phyloP scores from a whole-genome alignment of 2,329 filamentous ascomycete species.

The Fusarium begoniae region DNA sequence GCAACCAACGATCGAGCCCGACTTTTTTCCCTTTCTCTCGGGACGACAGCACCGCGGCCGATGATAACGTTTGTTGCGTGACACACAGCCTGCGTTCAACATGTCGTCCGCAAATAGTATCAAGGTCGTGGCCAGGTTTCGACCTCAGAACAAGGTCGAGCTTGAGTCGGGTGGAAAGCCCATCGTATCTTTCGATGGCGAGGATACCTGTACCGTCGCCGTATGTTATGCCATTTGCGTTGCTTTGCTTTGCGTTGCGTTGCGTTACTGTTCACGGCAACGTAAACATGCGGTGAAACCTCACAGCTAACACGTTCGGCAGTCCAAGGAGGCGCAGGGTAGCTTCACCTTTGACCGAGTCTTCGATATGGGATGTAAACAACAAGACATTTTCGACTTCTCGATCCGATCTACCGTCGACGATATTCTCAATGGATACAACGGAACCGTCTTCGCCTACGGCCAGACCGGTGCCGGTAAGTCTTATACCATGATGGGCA shows the following conservation, averaged over 20 bases:
- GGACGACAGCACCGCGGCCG: slow-evolving; percentile 36
- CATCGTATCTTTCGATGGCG: slow-evolving; percentile 87
- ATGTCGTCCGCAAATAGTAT: slow-evolving; percentile 72
- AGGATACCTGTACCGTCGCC: slow-evolving; percentile 87
- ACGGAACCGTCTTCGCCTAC: slow-evolving; percentile 98
- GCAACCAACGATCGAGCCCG: slow-evolving; percentile 30
- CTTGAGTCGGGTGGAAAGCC: slow-evolving; percentile 88
- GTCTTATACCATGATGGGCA: slow-evolving; percentile 88
- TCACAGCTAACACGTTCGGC: slow-evolving; percentile 41
- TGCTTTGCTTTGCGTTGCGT: not conserved
- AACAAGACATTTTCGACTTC: slow-evolving; percentile 96
- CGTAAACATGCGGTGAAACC: slow-evolving; percentile 6
- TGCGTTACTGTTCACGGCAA: not conserved
- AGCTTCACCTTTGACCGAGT: slow-evolving; percentile 97
- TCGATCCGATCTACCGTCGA: slow-evolving; percentile 96
- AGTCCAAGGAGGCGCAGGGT: slow-evolving; percentile 85
- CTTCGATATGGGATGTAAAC: slow-evolving; percentile 91
- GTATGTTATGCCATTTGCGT: slow-evolving; percentile 61
- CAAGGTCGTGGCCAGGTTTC: slow-evolving; percentile 96
- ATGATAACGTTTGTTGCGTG: slow-evolving; percentile 42
- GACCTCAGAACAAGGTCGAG: slow-evolving; percentile 96
- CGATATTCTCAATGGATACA: slow-evolving; percentile 98
- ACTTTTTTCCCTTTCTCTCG: slow-evolving; percentile 12
- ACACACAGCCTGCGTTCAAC: slow-evolving; percentile 39
- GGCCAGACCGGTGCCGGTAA: slow-evolving; percentile 98